phyloP scores from a whole-genome alignment of 257 asterid species.

The Jaltomata sinuosa region DNA sequence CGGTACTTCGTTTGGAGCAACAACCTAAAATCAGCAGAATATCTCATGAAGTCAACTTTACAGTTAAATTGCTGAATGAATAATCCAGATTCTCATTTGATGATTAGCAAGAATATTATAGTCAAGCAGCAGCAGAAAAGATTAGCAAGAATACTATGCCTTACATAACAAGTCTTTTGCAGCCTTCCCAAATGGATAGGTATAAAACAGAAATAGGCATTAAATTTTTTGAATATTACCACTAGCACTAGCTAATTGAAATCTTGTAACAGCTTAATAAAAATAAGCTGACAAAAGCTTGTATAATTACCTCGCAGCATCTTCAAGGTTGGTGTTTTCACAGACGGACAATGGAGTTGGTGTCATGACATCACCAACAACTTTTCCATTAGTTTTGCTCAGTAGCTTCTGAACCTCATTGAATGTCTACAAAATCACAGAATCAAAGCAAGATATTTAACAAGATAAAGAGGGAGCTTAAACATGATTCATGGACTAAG shows the following conservation, averaged over 20 bases:
- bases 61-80: not conserved
- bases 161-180: not conserved
- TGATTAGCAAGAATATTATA: not conserved
- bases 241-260: not conserved
- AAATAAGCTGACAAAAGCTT: not conserved
- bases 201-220: not conserved
- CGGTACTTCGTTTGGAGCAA: conserved; percentile 80
- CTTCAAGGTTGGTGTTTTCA: conserved; percentile 76
- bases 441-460: not conserved
- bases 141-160: not conserved
- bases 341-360: conserved; percentile 64
- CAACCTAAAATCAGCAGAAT: conserved; percentile 32
- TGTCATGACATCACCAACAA: conserved; percentile 88
- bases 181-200: not conserved
- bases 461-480: conserved; percentile 3
- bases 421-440: conserved; percentile 40
- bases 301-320: conserved; percentile 63
- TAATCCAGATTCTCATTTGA: not conserved
- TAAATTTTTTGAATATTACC: not conserved
- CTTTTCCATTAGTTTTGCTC: conserved; percentile 68
- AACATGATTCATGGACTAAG: not conserved
- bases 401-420: conserved; percentile 81
- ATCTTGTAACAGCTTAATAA: not conserved
- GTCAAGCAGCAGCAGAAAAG: not conserved
- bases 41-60: not conserved